Conservation (phyloP, 2,329 filamentous ascomycete genomes). For the Herpotrichia juniperi region DNA sequence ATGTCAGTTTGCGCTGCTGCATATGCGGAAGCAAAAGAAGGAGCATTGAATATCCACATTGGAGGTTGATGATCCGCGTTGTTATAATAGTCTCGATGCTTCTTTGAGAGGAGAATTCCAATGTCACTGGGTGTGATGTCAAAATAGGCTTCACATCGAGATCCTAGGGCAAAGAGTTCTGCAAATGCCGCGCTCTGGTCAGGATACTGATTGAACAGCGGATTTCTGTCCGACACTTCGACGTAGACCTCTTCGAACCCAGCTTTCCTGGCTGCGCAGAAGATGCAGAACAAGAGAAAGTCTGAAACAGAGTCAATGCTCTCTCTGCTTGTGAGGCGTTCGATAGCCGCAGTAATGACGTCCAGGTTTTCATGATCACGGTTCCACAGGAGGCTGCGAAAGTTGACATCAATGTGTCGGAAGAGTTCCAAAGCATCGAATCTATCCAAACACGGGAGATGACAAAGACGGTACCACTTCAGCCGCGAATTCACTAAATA, state of each 20-base stretch:
- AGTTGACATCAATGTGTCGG: conserved; percentile 34
- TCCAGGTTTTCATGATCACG: conserved; percentile 38
- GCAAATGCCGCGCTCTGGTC: conserved; percentile 70
- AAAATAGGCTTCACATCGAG: conserved; percentile 68
- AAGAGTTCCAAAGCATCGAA: conserved; percentile 36
- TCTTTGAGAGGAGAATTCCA: conserved; percentile 40
- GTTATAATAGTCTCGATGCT: conserved; percentile 51
- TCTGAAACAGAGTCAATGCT: conserved; percentile 50
- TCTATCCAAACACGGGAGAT: conserved; percentile 27
- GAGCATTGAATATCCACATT: conserved; percentile 57
- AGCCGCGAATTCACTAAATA: conserved; percentile 37
- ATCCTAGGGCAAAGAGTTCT: conserved; percentile 67
- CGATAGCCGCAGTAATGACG: conserved; percentile 34
- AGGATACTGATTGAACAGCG: conserved; percentile 64
- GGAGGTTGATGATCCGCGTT: conserved; percentile 53
- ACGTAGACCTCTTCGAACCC: conserved; percentile 68
- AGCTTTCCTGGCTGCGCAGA: conserved; percentile 61
- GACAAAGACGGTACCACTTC: conserved; percentile 43
- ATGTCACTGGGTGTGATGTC: conserved; percentile 54
- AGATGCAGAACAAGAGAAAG: conserved; percentile 62
- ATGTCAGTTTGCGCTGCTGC: conserved; percentile 60
- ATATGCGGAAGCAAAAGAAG: conserved; percentile 58
- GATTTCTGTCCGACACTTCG: conserved; percentile 67
- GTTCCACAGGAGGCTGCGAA: conserved; percentile 35
- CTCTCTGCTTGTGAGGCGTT: conserved; percentile 25